phyloP scores from a whole-genome alignment of 2,329 filamentous ascomycete species.

The Pseudomassariella vexata region DNA sequence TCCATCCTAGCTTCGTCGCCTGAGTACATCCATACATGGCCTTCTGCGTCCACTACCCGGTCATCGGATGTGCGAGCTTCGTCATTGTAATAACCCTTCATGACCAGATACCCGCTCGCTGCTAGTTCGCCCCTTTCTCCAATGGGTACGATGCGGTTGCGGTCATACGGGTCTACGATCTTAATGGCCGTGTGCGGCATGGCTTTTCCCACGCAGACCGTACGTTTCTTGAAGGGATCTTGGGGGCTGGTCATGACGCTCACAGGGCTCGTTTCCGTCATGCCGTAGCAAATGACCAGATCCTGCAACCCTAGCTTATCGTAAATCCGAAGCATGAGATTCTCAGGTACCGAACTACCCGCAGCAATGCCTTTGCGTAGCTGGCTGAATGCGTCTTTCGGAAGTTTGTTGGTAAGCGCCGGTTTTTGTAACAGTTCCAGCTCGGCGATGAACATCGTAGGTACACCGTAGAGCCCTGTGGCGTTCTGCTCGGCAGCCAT shows the following conservation, averaged over 20 bases:
- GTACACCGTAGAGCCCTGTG: conserved; percentile 75
- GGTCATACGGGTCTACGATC: conserved; percentile 66
- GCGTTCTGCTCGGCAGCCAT: conserved; percentile 48
- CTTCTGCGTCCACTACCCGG: conserved; percentile 35
- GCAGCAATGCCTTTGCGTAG: conserved; percentile 89
- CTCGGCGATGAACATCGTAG: conserved; percentile 90
- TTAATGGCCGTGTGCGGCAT: conserved; percentile 77
- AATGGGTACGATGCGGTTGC: conserved; percentile 51
- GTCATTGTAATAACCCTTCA: conserved; percentile 88
- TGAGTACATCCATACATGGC: conserved; percentile 78
- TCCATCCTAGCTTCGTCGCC: conserved; percentile 91
- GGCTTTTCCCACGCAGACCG: conserved; percentile 69
- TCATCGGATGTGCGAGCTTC: conserved; percentile 63
- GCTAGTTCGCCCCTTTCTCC: conserved; percentile 74
- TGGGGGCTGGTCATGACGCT: conserved; percentile 75
- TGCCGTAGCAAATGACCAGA: conserved; percentile 91
- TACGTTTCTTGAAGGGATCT: conserved; percentile 68
- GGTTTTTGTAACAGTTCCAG: conserved; percentile 64
- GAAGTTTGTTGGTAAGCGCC: conserved; percentile 21
- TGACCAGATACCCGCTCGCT: conserved; percentile 77
- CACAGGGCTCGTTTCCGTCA: conserved; percentile 84
- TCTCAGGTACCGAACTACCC: conserved; percentile 75
- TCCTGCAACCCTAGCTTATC: conserved; percentile 69
- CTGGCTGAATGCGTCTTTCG: conserved; percentile 23
- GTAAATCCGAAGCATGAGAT: conserved; percentile 74